These are phyloP conservation scores for Orbilia oligospora DNA, from an alignment of 2,329 filamentous ascomycete genomes.

Conservation along the genomic window DNA sequence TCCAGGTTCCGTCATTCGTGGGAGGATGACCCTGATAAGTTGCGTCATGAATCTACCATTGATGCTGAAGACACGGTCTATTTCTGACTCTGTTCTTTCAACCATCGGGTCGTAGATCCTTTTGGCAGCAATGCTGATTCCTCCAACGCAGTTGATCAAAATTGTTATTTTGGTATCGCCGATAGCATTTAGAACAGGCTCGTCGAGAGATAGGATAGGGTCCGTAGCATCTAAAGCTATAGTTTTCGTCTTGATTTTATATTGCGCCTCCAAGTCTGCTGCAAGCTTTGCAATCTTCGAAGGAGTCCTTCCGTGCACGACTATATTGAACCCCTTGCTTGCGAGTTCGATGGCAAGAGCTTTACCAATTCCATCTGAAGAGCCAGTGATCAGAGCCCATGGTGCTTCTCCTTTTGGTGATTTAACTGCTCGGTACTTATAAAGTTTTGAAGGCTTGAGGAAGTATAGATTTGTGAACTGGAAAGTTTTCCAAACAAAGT, in stretches of 20 bases:
- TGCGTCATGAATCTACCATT: constrained; percentile 51
- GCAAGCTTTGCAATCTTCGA: constrained; percentile 87
- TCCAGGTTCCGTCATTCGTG: constrained; percentile 51
- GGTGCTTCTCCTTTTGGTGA: constrained; percentile 73
- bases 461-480: constrained; percentile 45
- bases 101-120: constrained; percentile 31
- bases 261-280: constrained; percentile 79
- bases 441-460: constrained; percentile 37
- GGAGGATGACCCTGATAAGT: constrained; percentile 32
- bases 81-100: constrained; percentile 32
- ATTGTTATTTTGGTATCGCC: constrained; percentile 51
- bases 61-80: constrained; percentile 43
- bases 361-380: constrained; percentile 96
- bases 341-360: constrained; percentile 94
- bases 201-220: constrained; percentile 90
- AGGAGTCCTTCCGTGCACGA: constrained; percentile 92
- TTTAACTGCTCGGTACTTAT: constrained; percentile 35
- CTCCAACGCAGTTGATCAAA: constrained; percentile 47
- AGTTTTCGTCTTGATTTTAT: constrained; percentile 78
- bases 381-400: constrained; percentile 95
- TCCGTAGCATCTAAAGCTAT: constrained; percentile 67
- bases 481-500: constrained; percentile 37
- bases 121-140: constrained; percentile 25
- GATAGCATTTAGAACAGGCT: constrained; percentile 71
- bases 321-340: constrained; percentile 90